Conservation (phyloP, 2,329 filamentous ascomycete species). For the Xylaria sp. region DNA sequence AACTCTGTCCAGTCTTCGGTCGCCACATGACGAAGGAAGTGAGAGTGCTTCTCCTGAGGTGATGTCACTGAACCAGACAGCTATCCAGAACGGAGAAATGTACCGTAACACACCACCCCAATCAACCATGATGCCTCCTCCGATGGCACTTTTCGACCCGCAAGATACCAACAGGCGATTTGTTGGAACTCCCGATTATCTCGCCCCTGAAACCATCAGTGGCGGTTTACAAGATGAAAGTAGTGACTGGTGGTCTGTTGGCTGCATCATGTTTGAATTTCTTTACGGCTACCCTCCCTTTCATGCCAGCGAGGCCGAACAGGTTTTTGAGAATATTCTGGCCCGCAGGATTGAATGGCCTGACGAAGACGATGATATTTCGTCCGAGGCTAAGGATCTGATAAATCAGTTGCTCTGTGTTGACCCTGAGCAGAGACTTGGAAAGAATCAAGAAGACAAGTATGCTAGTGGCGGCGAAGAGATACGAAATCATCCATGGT, state of each 20-base stretch:
- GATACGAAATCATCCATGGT: slow-evolving; percentile 86
- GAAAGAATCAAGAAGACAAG: slow-evolving; percentile 79
- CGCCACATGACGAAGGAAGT: slow-evolving; percentile 68
- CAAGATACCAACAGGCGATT: slow-evolving; percentile 90
- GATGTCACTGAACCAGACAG: slow-evolving; percentile 54
- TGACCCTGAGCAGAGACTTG: slow-evolving; percentile 74
- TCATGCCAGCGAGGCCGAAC: slow-evolving; percentile 80
- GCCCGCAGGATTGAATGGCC: slow-evolving; percentile 90
- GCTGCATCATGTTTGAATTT: slow-evolving; percentile 96
- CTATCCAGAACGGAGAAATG: slow-evolving; percentile 43
- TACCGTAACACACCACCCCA: slow-evolving; percentile 58
- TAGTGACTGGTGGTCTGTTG: slow-evolving; percentile 99
- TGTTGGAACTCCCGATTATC: slow-evolving; percentile 93
- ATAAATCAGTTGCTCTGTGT: slow-evolving; percentile 89
- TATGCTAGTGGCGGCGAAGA: slow-evolving; percentile 81
- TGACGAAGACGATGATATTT: slow-evolving; percentile 71
- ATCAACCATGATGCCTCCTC: slow-evolving; percentile 74
- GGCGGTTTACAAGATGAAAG: slow-evolving; percentile 94
- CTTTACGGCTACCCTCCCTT: slow-evolving; percentile 91
- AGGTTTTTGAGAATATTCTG: slow-evolving; percentile 96
- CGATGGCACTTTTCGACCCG: slow-evolving; percentile 92
- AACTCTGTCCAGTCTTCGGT: slow-evolving; percentile 44
- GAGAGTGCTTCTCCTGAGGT: slow-evolving; percentile 76
- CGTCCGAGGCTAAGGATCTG: slow-evolving; percentile 83
- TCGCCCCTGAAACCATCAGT: slow-evolving; percentile 94